Evolutionary conservation across 495 filamentous ascomycete genomes (phyloP), one percentile per base, ranked within the genome.

Genomic region (Trypethelium eluteriae): DNA sequence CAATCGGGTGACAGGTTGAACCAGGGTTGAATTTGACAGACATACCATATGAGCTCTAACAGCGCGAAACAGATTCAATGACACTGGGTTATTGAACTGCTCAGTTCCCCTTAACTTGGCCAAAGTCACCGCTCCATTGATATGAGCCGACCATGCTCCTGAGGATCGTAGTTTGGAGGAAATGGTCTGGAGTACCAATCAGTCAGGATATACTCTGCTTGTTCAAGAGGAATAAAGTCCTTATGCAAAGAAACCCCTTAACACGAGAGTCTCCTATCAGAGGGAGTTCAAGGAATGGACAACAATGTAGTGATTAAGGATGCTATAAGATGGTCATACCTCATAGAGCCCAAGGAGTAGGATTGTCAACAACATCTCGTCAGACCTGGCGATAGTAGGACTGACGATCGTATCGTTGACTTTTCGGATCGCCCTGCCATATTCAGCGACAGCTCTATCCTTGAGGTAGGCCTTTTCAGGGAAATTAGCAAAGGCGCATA

Each of bases 321-420:
- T 25, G 25, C 25, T 25, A 25, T 25, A 18, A 18, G 9, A 14
- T 53, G 38, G 39, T 63, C 67, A 62, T 69, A 76, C 74, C 70
- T 76, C 74, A 61, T 72, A 76, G 36, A 76, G 65, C n/a, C 70
- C 71, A 53, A 74, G 73, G 50, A 76, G 47, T 14, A 76, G 64
- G 16, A 71, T 68, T 16, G 74, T 63, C 62, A 75, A 62, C 1
- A 76, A 53, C 34, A 64, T 73, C 49, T 71, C 71, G 64, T 76
- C 70, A 3, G 73, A 68, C 62, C 68, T 75, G 6, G 71, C 64
- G 32, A 63, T 47, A 2, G 49, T 61, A 14, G 73, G 71, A 56
- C 75, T 70, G 62, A 69, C 62, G 39, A 76, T 64, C 12, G 71
- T 68, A 7, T 65, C 66, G 41, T 69, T 70, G 16, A 76, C 50